These are phyloP conservation scores for Lipomyces spencermartinsiae DNA, from an alignment of 805 yeast genomes.

Conservation along the genomic window DNA sequence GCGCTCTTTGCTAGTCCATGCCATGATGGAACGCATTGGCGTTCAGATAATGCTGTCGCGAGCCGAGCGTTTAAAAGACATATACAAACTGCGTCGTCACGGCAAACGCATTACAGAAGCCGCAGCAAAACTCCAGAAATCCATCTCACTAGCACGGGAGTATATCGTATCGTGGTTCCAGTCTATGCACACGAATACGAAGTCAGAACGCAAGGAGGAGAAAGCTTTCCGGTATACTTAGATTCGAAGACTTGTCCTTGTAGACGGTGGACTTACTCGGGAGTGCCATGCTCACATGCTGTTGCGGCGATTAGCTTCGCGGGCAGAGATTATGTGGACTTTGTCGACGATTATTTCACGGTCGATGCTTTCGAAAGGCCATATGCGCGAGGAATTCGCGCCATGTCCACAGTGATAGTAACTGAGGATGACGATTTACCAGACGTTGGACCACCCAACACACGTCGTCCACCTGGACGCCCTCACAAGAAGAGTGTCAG, in stretches of 20 bases:
- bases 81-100: not conserved
- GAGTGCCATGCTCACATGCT: constrained; percentile 3
- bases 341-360: constrained; percentile 2
- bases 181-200: constrained; percentile 3
- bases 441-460: not conserved
- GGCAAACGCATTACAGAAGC: constrained; percentile 7
- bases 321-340: constrained; percentile 1
- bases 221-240: constrained; percentile 2
- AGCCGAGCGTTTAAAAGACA: constrained; percentile 8
- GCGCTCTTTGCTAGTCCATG: not conserved
- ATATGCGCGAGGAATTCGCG: not conserved
- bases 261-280: not conserved
- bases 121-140: not conserved
- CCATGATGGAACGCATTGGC: constrained; percentile 3
- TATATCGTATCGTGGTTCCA: constrained; percentile 1
- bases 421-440: constrained; percentile 1
- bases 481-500: not conserved
- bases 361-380: constrained; percentile 1
- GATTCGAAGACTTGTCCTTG: constrained; percentile 3
- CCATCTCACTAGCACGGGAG: not conserved
- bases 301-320: constrained; percentile 5
- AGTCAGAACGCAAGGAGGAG: constrained; percentile 3
- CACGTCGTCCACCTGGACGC: constrained; percentile 7
- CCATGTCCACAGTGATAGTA: not conserved
- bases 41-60: constrained; percentile 6